Percentiles rank a stretch among this genome's conserved stretches.
Evolutionary conservation across 2,329 filamentous ascomycete species (phyloP).

Genomic region (Lachnellula hyalina): DNA sequence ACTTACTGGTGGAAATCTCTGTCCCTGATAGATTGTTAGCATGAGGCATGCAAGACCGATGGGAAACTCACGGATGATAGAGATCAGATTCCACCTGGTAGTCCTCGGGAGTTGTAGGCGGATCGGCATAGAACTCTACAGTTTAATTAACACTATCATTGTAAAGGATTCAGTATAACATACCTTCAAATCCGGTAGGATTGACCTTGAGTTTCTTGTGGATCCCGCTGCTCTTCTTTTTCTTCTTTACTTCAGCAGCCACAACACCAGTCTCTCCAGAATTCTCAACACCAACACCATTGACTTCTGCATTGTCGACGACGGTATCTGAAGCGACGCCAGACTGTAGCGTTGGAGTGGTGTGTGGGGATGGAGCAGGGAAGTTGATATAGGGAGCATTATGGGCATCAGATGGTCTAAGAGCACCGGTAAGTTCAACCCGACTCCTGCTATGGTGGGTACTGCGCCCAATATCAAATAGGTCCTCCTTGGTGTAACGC

Average conservation of each 20-base stretch:
- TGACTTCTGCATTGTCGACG: not conserved
- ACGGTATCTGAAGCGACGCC: not conserved
- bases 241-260: constrained; percentile 24
- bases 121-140: constrained; percentile 69
- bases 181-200: constrained; percentile 67
- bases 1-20: constrained; percentile 54
- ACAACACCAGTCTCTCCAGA: not conserved
- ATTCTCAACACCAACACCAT: not conserved
- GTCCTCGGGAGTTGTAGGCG: constrained; percentile 67
- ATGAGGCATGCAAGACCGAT: constrained; percentile 19
- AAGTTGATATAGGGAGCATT: too few relatives aligned
- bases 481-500: constrained; percentile 17
- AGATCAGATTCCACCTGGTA: constrained; percentile 59
- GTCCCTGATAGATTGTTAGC: constrained; percentile 33
- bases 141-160: not conserved
- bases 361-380: too few relatives aligned
- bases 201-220: constrained; percentile 27
- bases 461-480: too few relatives aligned
- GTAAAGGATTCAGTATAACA: constrained; percentile 3
- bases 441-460: too few relatives aligned
- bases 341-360: too few relatives aligned
- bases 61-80: constrained; percentile 57
- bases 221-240: constrained; percentile 38
- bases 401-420: too few relatives aligned
- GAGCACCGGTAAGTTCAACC: too few relatives aligned